A percentile compares a stretch with the other conserved stretches of the same genome.
Conservation (phyloP, 768 basidiomycete species). For the Tremella fuciformis region DNA sequence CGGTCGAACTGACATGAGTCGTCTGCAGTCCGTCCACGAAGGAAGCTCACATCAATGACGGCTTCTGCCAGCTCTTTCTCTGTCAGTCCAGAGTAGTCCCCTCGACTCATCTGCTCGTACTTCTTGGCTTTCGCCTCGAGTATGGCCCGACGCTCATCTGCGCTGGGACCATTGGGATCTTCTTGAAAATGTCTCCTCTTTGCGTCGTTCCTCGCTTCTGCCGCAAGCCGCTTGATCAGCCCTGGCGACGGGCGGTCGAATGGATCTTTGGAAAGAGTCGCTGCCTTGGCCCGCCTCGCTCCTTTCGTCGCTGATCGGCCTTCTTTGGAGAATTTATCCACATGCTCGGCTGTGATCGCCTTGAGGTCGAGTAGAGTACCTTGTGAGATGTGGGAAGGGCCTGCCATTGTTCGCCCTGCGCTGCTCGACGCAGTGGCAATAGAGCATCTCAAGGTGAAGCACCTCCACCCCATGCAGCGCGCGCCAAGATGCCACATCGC, state of each 20-base stretch:
- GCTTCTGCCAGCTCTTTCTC: conserved; percentile 46
- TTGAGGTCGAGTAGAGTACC: conserved; percentile 43
- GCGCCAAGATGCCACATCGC: too few relatives aligned
- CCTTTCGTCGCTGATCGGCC: conserved; percentile 42
- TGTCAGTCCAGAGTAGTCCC: conserved; percentile 41
- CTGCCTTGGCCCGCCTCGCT: not conserved
- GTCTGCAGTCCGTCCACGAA: not conserved
- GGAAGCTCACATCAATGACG: conserved; percentile 46
- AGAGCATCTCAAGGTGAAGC: too few relatives aligned
- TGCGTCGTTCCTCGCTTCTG: conserved; percentile 45
- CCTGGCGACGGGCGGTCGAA: conserved; percentile 49
- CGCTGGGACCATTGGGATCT: conserved; percentile 32
- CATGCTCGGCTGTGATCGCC: conserved; percentile 49
- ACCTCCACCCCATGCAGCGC: too few relatives aligned
- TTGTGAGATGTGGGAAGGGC: conserved; percentile 36
- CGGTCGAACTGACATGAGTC: conserved; percentile 39
- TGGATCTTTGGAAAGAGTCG: conserved; percentile 34
- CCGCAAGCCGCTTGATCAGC: conserved; percentile 44
- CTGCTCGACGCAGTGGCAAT: not conserved
- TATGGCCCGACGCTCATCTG: conserved; percentile 41
- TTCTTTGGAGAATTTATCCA: conserved; percentile 44
- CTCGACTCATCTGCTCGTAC: conserved; percentile 43
- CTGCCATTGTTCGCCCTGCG: conserved; percentile 1
- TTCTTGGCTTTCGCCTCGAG: conserved; percentile 45
- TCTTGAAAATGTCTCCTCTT: conserved; percentile 34